Conservation (phyloP, 805 yeast species). For the Hanseniaspora occidentalis region DNA sequence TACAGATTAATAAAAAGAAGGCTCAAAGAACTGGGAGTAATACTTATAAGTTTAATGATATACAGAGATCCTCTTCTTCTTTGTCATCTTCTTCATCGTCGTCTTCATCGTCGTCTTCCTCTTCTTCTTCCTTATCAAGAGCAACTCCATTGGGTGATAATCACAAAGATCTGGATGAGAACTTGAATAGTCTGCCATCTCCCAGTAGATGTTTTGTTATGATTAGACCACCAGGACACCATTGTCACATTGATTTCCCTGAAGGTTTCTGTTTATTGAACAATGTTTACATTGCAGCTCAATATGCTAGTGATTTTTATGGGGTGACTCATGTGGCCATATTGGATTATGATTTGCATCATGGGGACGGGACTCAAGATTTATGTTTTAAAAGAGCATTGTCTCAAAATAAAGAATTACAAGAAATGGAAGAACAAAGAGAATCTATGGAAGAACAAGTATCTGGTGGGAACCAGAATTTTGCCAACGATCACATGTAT, state of each 20-base stretch:
- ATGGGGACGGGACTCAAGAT: slow-evolving; percentile 84
- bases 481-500: slow-evolving; percentile 24
- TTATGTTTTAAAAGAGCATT: slow-evolving; percentile 70
- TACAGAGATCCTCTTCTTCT: no score
- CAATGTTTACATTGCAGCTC: slow-evolving; percentile 71
- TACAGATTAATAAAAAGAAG: no score
- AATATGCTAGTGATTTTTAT: slow-evolving; percentile 53
- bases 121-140: not conserved
- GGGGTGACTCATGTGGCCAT: slow-evolving; percentile 71
- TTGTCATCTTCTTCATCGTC: not conserved
- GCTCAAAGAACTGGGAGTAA: no score
- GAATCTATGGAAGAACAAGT: slow-evolving; percentile 13
- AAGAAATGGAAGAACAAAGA: slow-evolving; percentile 5
- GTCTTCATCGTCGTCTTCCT: not conserved
- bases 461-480: slow-evolving; percentile 9
- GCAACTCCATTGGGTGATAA: not conserved
- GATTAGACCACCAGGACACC: slow-evolving; percentile 80
- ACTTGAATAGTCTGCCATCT: no score
- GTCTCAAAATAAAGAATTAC: slow-evolving; percentile 34
- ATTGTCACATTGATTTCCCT: slow-evolving; percentile 71
- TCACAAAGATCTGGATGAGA: not conserved
- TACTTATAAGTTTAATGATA: no score
- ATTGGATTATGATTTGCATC: slow-evolving; percentile 74
- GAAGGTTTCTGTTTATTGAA: slow-evolving; percentile 75
- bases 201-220: slow-evolving; percentile 47